phyloP scores from a whole-genome alignment of 148 eudicot species.

The Silene conica region DNA sequence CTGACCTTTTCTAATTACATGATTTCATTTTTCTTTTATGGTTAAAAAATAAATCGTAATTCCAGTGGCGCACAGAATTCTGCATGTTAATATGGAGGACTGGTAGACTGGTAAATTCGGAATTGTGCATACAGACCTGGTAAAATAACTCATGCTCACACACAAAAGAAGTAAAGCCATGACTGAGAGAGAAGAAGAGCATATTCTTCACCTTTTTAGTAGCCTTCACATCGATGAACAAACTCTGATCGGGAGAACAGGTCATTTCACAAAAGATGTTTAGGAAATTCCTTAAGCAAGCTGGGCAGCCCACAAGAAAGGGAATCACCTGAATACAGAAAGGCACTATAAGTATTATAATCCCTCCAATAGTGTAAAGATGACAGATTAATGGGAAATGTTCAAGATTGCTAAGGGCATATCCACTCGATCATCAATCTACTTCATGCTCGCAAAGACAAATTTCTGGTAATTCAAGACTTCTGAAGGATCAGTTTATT shows the following conservation, averaged over 20 bases:
- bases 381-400: not conserved
- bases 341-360: not conserved
- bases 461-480: not conserved
- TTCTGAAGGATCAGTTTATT: not conserved
- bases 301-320: slow-evolving; percentile 84
- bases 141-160: not conserved
- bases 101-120: not conserved
- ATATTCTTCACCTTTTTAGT: slow-evolving; percentile 49
- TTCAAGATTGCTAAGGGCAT: not conserved
- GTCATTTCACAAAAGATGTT: slow-evolving; percentile 80
- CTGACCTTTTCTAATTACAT: not conserved
- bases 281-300: slow-evolving; percentile 78
- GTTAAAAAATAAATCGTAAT: not conserved
- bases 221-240: slow-evolving; percentile 66
- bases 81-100: not conserved
- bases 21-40: not conserved
- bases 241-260: slow-evolving; percentile 82
- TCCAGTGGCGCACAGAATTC: no score
- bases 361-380: not conserved
- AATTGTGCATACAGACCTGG: not conserved
- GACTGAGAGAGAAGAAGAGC: not conserved
- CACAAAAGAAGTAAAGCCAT: not conserved
- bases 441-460: slow-evolving; percentile 4
- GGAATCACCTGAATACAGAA: slow-evolving; percentile 61
- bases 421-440: not conserved